These are phyloP conservation scores for Gamarada debralockiae DNA, from an alignment of 495 filamentous ascomycete species.

Conservation along the genomic window DNA sequence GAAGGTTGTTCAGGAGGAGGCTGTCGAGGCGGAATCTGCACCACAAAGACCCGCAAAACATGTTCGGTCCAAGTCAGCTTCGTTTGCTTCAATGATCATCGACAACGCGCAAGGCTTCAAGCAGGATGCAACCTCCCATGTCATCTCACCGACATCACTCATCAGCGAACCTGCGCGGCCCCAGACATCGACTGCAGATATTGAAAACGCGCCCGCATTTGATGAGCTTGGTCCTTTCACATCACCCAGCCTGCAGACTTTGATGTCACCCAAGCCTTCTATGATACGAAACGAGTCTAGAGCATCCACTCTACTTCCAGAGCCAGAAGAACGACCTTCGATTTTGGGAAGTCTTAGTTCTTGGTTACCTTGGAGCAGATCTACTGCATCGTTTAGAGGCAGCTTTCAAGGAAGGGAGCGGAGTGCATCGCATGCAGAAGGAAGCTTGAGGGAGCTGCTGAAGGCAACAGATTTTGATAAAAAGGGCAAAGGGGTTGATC, in stretches of 20 bases:
- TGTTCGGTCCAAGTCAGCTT: constrained; percentile 36
- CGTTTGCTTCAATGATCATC: constrained; percentile 44
- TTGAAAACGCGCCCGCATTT: constrained; percentile 12
- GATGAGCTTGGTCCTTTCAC: background rate
- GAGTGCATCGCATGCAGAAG: constrained; percentile 26
- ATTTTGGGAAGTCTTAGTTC: constrained; percentile 21
- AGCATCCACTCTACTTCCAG: constrained; percentile 16
- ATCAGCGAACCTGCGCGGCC: constrained; percentile 44
- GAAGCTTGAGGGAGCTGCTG: constrained; percentile 24
- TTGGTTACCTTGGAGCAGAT: constrained; percentile 23
- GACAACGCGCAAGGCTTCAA: constrained; percentile 27
- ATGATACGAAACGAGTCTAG: constrained; percentile 21
- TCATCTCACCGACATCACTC: constrained; percentile 29
- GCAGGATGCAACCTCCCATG: constrained; percentile 9
- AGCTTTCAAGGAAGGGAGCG: constrained; percentile 12
- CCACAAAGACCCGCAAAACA: constrained; percentile 23
- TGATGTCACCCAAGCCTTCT: constrained; percentile 13
- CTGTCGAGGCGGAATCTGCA: constrained; percentile 3
- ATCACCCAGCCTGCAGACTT: constrained; percentile 13
- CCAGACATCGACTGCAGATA: constrained; percentile 33
- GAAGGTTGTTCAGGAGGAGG: constrained; percentile 17
- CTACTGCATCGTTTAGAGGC: background rate
- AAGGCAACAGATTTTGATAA: constrained; percentile 20
- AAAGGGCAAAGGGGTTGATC: constrained; percentile 26
- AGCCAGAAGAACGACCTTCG: constrained; percentile 8